These are phyloP conservation scores for Phytophthora cactorum DNA, from an alignment of 352 stramenopile genomes.

Conservation along the genomic window DNA sequence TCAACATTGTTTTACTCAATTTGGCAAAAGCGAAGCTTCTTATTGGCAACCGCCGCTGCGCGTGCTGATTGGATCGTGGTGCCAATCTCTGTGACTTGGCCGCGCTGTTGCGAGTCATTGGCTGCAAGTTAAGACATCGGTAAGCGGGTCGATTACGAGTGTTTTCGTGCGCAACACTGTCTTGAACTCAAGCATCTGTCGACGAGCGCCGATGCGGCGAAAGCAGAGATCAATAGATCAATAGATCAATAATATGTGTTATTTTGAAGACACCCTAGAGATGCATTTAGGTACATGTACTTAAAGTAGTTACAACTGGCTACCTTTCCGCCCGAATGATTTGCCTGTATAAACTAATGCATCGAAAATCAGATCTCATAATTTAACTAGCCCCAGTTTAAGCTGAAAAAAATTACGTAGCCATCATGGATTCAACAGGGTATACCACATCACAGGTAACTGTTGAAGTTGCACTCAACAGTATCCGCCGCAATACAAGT, in stretches of 20 bases:
- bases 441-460: no score
- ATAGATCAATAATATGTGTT: no score
- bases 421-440: no score
- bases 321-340: no score
- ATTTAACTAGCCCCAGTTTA: no score
- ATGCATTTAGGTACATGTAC: no score
- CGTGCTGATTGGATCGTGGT: conserved; percentile 12
- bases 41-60: background rate
- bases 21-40: background rate
- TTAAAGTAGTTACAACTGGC: no score
- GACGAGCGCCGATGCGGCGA: conserved; percentile 5
- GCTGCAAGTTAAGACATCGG: conserved; percentile 18
- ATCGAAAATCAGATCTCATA: no score
- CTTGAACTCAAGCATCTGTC: conserved; percentile 6
- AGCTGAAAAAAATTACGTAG: no score
- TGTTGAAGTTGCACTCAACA: conserved; percentile 32
- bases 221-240: no score
- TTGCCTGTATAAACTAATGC: no score
- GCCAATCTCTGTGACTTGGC: conserved; percentile 17
- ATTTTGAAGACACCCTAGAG: no score
- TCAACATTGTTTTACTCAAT: background rate
- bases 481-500: conserved; percentile 67
- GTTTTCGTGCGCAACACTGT: background rate
- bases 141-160: conserved; percentile 31
- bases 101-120: conserved; percentile 22